Evolutionary conservation across 2,329 filamentous ascomycete species (phyloP).

Genomic region (Fusarium siculi): DNA sequence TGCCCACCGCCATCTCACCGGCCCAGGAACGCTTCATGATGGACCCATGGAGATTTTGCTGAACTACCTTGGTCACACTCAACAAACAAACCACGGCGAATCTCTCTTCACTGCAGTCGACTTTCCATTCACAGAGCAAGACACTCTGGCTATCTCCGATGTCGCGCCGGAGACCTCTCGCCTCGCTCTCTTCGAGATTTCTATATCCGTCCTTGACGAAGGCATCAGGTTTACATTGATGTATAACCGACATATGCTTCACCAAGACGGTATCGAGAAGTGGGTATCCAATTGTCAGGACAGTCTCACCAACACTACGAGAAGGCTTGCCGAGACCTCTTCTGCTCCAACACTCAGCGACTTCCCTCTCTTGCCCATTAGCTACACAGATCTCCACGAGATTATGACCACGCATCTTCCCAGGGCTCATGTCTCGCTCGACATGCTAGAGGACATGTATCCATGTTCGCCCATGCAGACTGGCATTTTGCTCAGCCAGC

Average conservation of each 20-base stretch:
- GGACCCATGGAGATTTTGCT: constrained; percentile 26
- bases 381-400: constrained; percentile 44
- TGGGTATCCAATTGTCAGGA: constrained; percentile 27
- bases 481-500: constrained; percentile 51
- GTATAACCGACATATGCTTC: constrained; percentile 27
- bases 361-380: constrained; percentile 48
- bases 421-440: constrained; percentile 19
- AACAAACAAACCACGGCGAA: neutral
- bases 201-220: constrained; percentile 2
- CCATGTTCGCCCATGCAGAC: constrained; percentile 53
- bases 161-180: constrained; percentile 12
- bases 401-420: constrained; percentile 36
- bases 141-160: constrained; percentile 7
- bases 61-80: constrained; percentile 23
- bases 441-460: constrained; percentile 49
- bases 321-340: constrained; percentile 12
- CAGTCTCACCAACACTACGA: constrained; percentile 5
- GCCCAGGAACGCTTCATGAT: neutral
- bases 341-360: constrained; percentile 46
- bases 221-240: constrained; percentile 8
- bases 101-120: neutral
- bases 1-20: constrained; percentile 10
- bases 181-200: constrained; percentile 38
- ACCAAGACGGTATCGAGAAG: constrained; percentile 17
- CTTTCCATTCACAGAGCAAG: constrained; percentile 2